phyloP scores from a whole-genome alignment of 805 yeast genomes.

The Pichia heedii region DNA sequence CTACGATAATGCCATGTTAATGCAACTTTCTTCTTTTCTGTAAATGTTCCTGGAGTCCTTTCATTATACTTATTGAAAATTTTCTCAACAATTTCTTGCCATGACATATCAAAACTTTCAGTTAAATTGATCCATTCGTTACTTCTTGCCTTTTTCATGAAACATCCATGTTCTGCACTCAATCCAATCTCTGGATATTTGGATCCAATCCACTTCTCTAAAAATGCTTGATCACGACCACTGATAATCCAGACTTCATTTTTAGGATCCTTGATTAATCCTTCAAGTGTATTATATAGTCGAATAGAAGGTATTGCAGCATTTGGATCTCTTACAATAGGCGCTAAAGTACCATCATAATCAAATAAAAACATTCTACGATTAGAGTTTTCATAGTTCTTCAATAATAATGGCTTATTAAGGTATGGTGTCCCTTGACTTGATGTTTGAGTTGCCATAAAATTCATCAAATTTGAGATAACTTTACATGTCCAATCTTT shows the following conservation, averaged over 20 bases:
- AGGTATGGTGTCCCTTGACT: conserved; percentile 71
- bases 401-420: conserved; percentile 56
- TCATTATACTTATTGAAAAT: conserved; percentile 71
- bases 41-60: conserved; percentile 81
- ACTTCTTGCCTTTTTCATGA: conserved; percentile 64
- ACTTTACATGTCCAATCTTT: conserved; percentile 73
- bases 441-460: conserved; percentile 28
- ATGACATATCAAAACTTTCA: conserved; percentile 77
- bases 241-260: conserved; percentile 93
- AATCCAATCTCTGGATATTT: conserved; percentile 59
- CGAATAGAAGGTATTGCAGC: conserved; percentile 91
- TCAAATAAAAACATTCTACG: conserved; percentile 83
- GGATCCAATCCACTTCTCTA: conserved; percentile 80
- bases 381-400: conserved; percentile 49
- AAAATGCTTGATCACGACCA: conserved; percentile 87
- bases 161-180: conserved; percentile 97
- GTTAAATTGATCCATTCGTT: conserved; percentile 78
- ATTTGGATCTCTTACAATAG: conserved; percentile 94
- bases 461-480: conserved; percentile 32
- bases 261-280: conserved; percentile 61
- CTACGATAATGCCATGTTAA: conserved; percentile 97
- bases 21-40: conserved; percentile 87
- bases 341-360: conserved; percentile 96
- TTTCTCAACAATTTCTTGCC: conserved; percentile 80
- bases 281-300: conserved; percentile 48